Evolutionary conservation across 768 basidiomycete species (phyloP), one percentile per base, ranked within the genome.

Genomic region (Podaxis sp.): DNA sequence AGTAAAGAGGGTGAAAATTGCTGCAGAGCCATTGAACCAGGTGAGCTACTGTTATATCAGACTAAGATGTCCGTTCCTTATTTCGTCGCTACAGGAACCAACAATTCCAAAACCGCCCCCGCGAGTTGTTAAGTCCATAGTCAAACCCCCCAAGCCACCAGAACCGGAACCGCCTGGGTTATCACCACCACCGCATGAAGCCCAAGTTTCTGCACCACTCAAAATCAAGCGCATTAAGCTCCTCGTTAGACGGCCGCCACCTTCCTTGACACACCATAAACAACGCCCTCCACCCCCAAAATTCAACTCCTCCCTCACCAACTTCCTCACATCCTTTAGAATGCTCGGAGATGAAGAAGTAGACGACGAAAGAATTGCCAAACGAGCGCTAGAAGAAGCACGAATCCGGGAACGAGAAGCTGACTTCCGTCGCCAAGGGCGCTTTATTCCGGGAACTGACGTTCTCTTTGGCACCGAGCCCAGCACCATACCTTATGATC

Each of bases 241-340:
- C 61, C 81, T 91, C 52, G 88, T 93, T 13, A 82, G 88, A 41
- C 77, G 77, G 12, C 91, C 90, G 6, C 80, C 82, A 1, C 85
- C 85, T 2, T 69, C 76, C 1, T 76, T 86, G 47, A 84, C 92
- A 12, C 83, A 88, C 71, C 93, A 90, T 0, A 71, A 70, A 12
- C 94, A 97, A 69, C 78, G 78, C 11, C 89, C 91, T 0, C 78
- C 82, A 0, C 74, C 75, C 0, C 75, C 86, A 0, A 76, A 76
- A 52, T 81, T 82, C 66, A 79, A 79, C 13, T 77, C 79, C 0
- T 89, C 90, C 0, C 72, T 95, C 9, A 66, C 76, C 8, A 67
- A 75, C 0, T 84, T 88, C 58, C 75, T 96, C 15, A 73, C 77
- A 0, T 92, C 93, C 0, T 96, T 89, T 69, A 74, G 74, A 41